phyloP scores from a whole-genome alignment of 345 rosid species.

The Gossypium raimondii region DNA sequence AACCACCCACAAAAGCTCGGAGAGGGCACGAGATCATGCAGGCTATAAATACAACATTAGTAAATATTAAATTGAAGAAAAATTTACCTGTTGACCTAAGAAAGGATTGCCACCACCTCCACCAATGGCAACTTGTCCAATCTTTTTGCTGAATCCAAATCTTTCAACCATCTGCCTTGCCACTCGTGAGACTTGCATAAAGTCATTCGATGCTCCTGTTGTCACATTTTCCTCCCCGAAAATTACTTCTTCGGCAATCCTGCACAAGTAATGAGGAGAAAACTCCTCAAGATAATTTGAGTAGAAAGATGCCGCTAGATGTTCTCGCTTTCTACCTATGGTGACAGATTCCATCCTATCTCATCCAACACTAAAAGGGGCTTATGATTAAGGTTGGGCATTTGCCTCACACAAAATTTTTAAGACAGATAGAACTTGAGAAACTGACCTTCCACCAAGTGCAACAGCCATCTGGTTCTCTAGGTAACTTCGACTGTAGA shows the following conservation, averaged over 20 bases:
- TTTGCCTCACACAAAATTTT: background rate
- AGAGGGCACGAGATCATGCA: background rate
- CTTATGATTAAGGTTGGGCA: background rate
- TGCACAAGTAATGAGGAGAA: conserved; percentile 19
- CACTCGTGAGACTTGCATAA: conserved; percentile 97
- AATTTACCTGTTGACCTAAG: conserved; percentile 68
- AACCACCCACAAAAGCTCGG: background rate
- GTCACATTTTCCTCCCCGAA: conserved; percentile 90
- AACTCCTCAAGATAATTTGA: background rate
- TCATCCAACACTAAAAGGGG: background rate
- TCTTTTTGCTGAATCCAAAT: conserved; percentile 94
- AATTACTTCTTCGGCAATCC: conserved; percentile 96
- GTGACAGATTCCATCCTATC: background rate
- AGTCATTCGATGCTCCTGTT: conserved; percentile 96
- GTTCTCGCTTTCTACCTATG: background rate
- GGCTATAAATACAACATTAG: background rate
- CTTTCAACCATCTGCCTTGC: conserved; percentile 99
- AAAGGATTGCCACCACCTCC: conserved; percentile 97
- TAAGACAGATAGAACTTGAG: background rate
- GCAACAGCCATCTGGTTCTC: conserved; percentile 99
- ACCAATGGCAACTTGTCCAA: conserved; percentile 93
- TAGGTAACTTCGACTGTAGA: conserved; percentile 92
- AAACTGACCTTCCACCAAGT: conserved; percentile 89
- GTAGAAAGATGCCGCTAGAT: background rate
- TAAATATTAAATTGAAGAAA: background rate